These are phyloP conservation scores for Talaromyces proteolyticus DNA, from an alignment of 495 filamentous ascomycete genomes.

Conservation along the genomic window DNA sequence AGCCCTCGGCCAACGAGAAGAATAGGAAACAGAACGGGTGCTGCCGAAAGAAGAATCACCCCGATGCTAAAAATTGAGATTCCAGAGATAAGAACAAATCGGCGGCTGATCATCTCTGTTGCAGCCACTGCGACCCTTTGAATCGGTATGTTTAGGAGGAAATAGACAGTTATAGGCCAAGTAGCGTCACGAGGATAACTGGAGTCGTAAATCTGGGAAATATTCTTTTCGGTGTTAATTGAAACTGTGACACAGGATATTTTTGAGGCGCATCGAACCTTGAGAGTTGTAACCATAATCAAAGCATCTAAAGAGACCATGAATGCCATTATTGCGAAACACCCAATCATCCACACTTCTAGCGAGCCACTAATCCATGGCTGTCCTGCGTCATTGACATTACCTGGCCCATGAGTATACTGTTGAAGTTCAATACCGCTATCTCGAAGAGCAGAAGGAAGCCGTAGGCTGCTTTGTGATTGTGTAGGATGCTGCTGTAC, in stretches of 20 bases:
- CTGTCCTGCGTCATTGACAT: neutral
- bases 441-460: neutral
- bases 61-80: slow-evolving; percentile 22
- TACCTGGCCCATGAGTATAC: neutral
- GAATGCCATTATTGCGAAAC: slow-evolving; percentile 3
- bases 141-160: slow-evolving; percentile 37
- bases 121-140: slow-evolving; percentile 42
- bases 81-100: slow-evolving; percentile 27
- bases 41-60: slow-evolving; percentile 14
- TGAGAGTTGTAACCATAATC: slow-evolving; percentile 2
- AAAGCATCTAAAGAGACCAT: slow-evolving; percentile 2
- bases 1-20: slow-evolving; percentile 26
- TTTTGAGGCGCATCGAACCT: neutral
- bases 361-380: neutral
- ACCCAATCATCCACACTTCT: slow-evolving; percentile 2
- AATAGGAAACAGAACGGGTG: slow-evolving; percentile 6
- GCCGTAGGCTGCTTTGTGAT: neutral
- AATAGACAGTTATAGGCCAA: slow-evolving; percentile 22
- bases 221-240: neutral
- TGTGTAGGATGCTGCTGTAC: neutral
- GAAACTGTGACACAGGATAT: neutral
- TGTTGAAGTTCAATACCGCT: neutral
- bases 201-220: neutral
- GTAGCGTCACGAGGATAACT: neutral
- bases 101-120: slow-evolving; percentile 41